These are phyloP conservation scores for Didymellaceae sp. DNA, from an alignment of 2,329 filamentous ascomycete genomes.

Conservation along the genomic window DNA sequence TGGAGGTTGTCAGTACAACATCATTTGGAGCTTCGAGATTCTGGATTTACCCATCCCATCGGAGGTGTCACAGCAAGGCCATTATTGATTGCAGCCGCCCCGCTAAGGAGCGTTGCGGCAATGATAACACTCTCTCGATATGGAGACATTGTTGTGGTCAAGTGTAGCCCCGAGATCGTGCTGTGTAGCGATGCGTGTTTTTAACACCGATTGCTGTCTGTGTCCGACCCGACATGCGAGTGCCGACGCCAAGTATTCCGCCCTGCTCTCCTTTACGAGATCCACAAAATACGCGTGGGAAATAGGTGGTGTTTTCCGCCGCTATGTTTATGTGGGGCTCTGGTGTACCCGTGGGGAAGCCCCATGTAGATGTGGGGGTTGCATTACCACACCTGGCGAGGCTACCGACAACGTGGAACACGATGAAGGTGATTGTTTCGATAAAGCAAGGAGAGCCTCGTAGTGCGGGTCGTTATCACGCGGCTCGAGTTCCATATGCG, in stretches of 20 bases:
- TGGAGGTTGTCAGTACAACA: slow-evolving; percentile 8
- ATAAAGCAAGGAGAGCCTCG: slow-evolving; percentile 30
- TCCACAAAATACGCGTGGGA: slow-evolving; percentile 19
- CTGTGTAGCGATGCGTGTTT: slow-evolving; percentile 6
- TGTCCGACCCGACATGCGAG: slow-evolving; percentile 8
- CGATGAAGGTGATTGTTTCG: slow-evolving; percentile 33
- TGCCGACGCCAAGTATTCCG: slow-evolving; percentile 15
- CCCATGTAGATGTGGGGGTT: slow-evolving; percentile 15
- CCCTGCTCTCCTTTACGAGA: slow-evolving; percentile 2
- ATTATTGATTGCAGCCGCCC: slow-evolving; percentile 32
- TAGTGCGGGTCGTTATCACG: slow-evolving; percentile 35
- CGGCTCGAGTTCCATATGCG: slow-evolving; percentile 36
- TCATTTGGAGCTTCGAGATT: not conserved
- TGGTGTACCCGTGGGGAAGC: slow-evolving; percentile 8
- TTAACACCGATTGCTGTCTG: slow-evolving; percentile 4
- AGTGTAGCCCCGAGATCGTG: not conserved
- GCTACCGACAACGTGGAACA: slow-evolving; percentile 27
- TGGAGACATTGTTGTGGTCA: slow-evolving; percentile 13
- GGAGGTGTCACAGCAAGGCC: slow-evolving; percentile 31
- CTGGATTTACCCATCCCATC: slow-evolving; percentile 29
- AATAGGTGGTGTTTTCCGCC: slow-evolving; percentile 27
- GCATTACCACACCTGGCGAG: slow-evolving; percentile 12
- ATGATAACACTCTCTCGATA: slow-evolving; percentile 18
- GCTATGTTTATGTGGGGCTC: slow-evolving; percentile 20
- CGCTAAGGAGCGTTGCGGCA: slow-evolving; percentile 20